Evolutionary conservation across 202 grass and related monocot species (phyloP).

Genomic region (Panicum hallii): DNA sequence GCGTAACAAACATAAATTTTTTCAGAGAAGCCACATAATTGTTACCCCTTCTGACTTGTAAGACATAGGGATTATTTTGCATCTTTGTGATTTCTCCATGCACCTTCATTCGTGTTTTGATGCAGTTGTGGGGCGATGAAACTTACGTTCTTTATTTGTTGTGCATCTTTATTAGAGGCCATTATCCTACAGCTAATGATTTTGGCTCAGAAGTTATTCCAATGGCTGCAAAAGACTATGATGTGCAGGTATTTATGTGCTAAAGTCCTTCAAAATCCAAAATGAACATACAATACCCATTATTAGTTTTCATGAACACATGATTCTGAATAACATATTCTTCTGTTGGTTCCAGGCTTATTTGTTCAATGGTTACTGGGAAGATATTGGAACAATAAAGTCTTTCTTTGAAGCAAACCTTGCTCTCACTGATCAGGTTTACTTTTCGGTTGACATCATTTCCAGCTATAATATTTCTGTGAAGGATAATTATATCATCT

Average conservation of each 20-base stretch:
- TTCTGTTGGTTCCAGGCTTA: conserved; percentile 55
- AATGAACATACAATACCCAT: not conserved
- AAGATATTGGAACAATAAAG: conserved; percentile 88
- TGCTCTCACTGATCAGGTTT: conserved; percentile 77
- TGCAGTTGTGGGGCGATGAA: not conserved
- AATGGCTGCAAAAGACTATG: conserved; percentile 74
- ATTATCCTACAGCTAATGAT: conserved; percentile 78
- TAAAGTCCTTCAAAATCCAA: not conserved
- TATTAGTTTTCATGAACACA: conserved; percentile 12
- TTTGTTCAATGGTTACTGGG: conserved; percentile 84
- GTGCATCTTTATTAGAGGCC: conserved; percentile 45
- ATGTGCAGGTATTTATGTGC: conserved; percentile 64
- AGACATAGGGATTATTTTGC: not conserved
- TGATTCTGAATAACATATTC: not conserved
- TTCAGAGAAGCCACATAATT: not conserved
- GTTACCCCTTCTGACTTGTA: not conserved
- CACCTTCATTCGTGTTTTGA: conserved; percentile 21
- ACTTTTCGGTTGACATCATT: conserved; percentile 14
- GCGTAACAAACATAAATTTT: not conserved
- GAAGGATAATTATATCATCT: conserved; percentile 29
- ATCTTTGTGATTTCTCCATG: conserved; percentile 24
- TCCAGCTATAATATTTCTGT: conserved; percentile 7
- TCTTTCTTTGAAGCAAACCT: conserved; percentile 88
- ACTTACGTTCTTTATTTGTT: conserved; percentile 33
- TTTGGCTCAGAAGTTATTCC: conserved; percentile 89